Evolutionary conservation across 2,329 filamentous ascomycete species (phyloP).

Genomic region (Aspergillus pseudoviridinutans): DNA sequence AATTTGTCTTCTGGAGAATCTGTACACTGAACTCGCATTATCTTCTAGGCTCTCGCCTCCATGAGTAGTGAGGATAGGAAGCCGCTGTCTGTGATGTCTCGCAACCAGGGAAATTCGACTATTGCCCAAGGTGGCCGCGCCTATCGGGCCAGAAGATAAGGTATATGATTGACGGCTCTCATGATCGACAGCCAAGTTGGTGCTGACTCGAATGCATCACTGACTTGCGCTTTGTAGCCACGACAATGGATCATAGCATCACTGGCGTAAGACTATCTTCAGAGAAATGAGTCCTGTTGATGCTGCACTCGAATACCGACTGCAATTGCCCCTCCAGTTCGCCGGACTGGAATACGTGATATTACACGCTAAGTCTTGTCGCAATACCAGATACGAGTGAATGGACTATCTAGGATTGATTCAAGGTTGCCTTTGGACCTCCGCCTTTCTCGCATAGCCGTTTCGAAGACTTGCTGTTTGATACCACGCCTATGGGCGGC

Average conservation of each 20-base stretch:
- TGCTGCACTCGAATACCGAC: background rate
- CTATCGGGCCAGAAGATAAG: slow-evolving; percentile 26
- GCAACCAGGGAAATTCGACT: slow-evolving; percentile 53
- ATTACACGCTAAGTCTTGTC: background rate
- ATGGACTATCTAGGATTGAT: background rate
- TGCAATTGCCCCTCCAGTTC: background rate
- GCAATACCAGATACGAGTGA: background rate
- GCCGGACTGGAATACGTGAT: background rate
- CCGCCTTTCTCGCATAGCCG: background rate
- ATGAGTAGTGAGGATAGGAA: slow-evolving; percentile 75
- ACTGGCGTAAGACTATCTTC: background rate
- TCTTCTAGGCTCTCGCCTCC: slow-evolving; percentile 66
- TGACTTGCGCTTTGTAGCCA: background rate
- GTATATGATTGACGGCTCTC: background rate
- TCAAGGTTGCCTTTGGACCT: background rate
- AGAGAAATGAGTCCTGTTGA: background rate
- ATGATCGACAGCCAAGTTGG: background rate
- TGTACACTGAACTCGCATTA: slow-evolving; percentile 6
- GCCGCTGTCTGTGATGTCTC: slow-evolving; percentile 84
- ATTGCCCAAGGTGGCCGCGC: slow-evolving; percentile 47
- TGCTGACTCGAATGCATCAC: background rate
- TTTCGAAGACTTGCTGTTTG: background rate
- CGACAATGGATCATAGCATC: background rate
- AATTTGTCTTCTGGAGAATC: background rate
- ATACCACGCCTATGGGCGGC: background rate